phyloP scores from a whole-genome alignment of 192 early-diverging fungal species.

The Endogone sp. region DNA sequence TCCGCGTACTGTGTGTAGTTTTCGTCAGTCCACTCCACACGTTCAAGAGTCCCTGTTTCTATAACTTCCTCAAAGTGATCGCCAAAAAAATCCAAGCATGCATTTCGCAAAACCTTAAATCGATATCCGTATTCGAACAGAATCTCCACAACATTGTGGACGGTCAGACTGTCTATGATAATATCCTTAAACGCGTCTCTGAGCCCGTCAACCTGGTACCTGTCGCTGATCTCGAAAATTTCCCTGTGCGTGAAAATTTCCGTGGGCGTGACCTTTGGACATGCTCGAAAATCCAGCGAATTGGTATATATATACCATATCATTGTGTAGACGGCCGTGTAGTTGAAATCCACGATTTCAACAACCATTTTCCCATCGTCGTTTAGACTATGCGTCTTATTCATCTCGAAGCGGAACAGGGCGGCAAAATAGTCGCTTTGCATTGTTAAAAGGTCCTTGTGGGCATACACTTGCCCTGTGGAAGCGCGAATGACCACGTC shows the following conservation, averaged over 20 bases:
- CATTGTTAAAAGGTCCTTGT: not conserved
- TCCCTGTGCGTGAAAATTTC: not conserved
- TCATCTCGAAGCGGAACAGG: not conserved
- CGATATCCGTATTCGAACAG: not conserved
- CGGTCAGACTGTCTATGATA: not conserved
- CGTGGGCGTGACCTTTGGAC: not conserved
- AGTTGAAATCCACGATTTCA: not conserved
- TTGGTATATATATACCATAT: not conserved
- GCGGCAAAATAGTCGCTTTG: not conserved
- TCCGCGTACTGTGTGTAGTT: not conserved
- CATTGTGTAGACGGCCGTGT: not conserved
- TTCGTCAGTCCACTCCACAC: not conserved
- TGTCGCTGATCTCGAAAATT: not conserved
- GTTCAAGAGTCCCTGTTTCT: not conserved
- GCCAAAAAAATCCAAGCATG: not conserved
- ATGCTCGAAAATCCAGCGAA: not conserved
- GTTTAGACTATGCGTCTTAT: not conserved
- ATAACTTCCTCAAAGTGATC: not conserved
- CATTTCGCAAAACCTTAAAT: not conserved
- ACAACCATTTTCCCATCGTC: not conserved
- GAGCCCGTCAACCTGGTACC: not conserved
- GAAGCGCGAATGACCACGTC: not conserved
- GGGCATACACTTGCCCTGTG: not conserved
- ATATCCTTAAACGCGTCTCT: not conserved
- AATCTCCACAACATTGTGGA: not conserved